Conservation (phyloP, 2,329 filamentous ascomycete species). For the Aspergillus transmontanensis region DNA sequence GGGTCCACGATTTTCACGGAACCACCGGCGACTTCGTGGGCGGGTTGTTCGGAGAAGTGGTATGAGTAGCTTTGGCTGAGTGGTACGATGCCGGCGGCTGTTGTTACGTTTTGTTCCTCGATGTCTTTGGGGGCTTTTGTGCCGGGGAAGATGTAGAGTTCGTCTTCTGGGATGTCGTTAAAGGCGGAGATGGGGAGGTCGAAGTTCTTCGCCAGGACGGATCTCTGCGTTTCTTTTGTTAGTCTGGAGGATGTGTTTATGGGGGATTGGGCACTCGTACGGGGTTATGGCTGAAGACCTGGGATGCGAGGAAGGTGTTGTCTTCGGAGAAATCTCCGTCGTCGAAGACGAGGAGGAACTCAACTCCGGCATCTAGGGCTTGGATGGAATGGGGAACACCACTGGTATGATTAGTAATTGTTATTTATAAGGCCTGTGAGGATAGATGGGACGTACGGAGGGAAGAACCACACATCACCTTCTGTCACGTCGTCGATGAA, state of each 20-base stretch:
- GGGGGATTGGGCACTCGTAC: constrained; percentile 20
- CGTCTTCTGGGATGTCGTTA: constrained; percentile 62
- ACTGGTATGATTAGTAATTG: constrained; percentile 17
- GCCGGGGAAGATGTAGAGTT: constrained; percentile 80
- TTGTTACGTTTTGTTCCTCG: constrained; percentile 63
- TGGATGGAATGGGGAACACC: constrained; percentile 78
- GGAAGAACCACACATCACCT: constrained; percentile 82
- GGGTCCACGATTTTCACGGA: constrained; percentile 74
- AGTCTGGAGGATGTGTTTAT: not conserved
- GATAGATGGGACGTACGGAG: constrained; percentile 46
- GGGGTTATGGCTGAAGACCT: constrained; percentile 56
- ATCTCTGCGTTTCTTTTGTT: constrained; percentile 32
- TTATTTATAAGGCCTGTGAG: not conserved
- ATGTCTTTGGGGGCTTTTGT: constrained; percentile 64
- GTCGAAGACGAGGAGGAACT: constrained; percentile 67
- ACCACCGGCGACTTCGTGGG: constrained; percentile 68
- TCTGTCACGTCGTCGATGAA: constrained; percentile 76
- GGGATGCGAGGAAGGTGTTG: constrained; percentile 73
- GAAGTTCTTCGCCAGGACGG: constrained; percentile 59
- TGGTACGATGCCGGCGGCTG: constrained; percentile 65
- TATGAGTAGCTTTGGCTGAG: constrained; percentile 69
- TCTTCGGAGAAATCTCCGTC: constrained; percentile 65
- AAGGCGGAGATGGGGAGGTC: constrained; percentile 55
- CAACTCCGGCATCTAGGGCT: constrained; percentile 67
- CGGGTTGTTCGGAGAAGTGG: constrained; percentile 70